Base-by-base conservation (phyloP, 768 basidiomycete genomes). In the Mycena rebaudengoi region DNA sequence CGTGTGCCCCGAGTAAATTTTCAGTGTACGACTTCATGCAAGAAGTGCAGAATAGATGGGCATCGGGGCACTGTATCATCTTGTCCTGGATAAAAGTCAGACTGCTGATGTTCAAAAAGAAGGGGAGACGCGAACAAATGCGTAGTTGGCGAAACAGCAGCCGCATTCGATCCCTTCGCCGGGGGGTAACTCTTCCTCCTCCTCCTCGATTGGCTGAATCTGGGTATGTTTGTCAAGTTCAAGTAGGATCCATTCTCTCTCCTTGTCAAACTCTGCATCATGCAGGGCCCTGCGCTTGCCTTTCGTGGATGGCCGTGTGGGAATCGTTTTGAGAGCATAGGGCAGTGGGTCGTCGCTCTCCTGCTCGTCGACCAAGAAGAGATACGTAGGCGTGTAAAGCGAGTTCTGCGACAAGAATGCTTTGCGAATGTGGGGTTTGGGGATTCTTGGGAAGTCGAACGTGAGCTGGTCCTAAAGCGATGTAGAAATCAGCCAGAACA, bases 31-130 rank as follows among this genome's bases (percentile, higher is more conserved):
- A 77, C 1, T 76, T 85, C 75, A 94, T 85, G 73, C 95, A 97
- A 1, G 81, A 76, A 32, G 73, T 79, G 75, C 95, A 97, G 79
- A 97, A 98, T 3, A 95, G 85, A 73, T 98, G 95, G 0, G 91
- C 88, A 57, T 96, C 95, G 0, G 91, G 88, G 69, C 95, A 97
- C 77, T 96, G 95, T 2, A 93, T 83, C 89, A 96, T 91, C 68
- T 91, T 88, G 39, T 86, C 85, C 94, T 96, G 70, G 21, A 35
- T 40, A 57, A 28, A 43, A 59, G 41, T 45, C 8, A 52, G 50
- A n/a, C n/a, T n/a, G n/a, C n/a, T n/a, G n/a, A 62, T 25, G 32
- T 32, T 52, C 28, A 13, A 25, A 48, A 18, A 28, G 28, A 32
- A 62, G 51, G 28, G 32, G 35, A 33, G 25, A 50, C 10, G 12